Percentiles rank a stretch among this genome's conserved stretches.
These are phyloP conservation scores for Lipomyces spencermartinsiae DNA, from an alignment of 805 yeast genomes.

Conservation along the genomic window DNA sequence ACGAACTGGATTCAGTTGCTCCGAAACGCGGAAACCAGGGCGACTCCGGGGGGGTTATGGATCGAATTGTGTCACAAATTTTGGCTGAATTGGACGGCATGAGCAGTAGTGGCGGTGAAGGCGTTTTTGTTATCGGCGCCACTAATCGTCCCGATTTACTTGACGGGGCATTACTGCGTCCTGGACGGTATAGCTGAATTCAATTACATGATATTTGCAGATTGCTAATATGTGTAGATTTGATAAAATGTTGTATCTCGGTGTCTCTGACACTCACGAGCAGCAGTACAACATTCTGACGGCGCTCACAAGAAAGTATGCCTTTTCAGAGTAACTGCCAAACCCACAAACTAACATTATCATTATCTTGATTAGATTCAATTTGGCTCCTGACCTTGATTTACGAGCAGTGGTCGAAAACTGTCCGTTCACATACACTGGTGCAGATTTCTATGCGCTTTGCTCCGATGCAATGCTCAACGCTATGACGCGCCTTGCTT, in stretches of 20 bases:
- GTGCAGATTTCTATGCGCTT: constrained; percentile 96
- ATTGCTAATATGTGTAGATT: constrained; percentile 75
- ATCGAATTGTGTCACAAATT: constrained; percentile 93
- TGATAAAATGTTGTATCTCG: constrained; percentile 92
- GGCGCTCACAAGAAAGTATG: constrained; percentile 82
- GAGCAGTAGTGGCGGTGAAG: constrained; percentile 79
- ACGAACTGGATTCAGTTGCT: constrained; percentile 96
- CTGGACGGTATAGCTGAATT: constrained; percentile 36
- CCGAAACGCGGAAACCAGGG: constrained; percentile 99
- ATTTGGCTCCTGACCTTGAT: constrained; percentile 64
- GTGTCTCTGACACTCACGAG: constrained; percentile 88
- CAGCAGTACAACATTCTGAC: constrained; percentile 84
- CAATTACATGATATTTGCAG: neutral
- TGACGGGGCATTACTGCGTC: constrained; percentile 88
- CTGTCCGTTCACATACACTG: constrained; percentile 92
- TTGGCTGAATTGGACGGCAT: constrained; percentile 96
- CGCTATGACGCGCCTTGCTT: constrained; percentile 92
- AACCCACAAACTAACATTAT: neutral
- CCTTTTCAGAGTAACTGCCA: constrained; percentile 42
- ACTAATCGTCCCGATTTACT: constrained; percentile 94
- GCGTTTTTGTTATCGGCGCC: constrained; percentile 98
- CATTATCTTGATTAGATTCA: constrained; percentile 40
- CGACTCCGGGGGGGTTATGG: constrained; percentile 99
- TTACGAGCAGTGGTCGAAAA: constrained; percentile 62
- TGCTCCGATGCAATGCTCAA: constrained; percentile 95